phyloP scores from a whole-genome alignment of 164 flowering plant genomes.

The Nelumbo lutea region DNA sequence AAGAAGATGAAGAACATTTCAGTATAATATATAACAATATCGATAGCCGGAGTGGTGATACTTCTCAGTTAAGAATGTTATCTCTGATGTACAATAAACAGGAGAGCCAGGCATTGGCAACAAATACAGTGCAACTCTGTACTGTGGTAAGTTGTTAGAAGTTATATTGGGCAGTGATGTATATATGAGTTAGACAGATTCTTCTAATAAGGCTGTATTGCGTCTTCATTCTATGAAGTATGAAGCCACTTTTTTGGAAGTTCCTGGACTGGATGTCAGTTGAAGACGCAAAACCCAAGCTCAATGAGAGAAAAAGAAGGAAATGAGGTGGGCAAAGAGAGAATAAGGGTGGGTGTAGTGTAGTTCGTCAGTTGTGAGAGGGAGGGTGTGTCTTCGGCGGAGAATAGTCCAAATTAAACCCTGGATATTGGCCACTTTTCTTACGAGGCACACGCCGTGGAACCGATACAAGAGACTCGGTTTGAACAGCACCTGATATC shows the following conservation, averaged over 20 bases:
- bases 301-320: not conserved
- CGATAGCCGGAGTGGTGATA: not conserved
- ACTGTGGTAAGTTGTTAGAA: conserved; percentile 1
- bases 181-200: not conserved
- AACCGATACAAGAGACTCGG: conserved; percentile 20
- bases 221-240: conserved; percentile 2
- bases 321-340: not conserved
- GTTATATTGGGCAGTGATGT: not conserved
- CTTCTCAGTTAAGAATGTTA: conserved; percentile 5
- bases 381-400: conserved; percentile 74
- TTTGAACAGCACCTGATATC: conserved; percentile 20
- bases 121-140: conserved; percentile 12
- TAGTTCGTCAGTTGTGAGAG: conserved; percentile 44
- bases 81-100: conserved; percentile 9
- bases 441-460: conserved; percentile 21
- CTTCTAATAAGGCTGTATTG: not conserved
- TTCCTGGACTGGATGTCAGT: not conserved
- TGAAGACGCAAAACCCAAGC: not conserved
- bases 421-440: conserved; percentile 19
- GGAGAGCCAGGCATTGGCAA: conserved; percentile 6
- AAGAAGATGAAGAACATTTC: not conserved
- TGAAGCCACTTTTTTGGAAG: not conserved
- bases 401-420: conserved; percentile 44
- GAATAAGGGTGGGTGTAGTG: not conserved
- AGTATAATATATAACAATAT: not conserved